phyloP scores from a whole-genome alignment of 139 green algal genomes.

The Gonium pectorale region DNA sequence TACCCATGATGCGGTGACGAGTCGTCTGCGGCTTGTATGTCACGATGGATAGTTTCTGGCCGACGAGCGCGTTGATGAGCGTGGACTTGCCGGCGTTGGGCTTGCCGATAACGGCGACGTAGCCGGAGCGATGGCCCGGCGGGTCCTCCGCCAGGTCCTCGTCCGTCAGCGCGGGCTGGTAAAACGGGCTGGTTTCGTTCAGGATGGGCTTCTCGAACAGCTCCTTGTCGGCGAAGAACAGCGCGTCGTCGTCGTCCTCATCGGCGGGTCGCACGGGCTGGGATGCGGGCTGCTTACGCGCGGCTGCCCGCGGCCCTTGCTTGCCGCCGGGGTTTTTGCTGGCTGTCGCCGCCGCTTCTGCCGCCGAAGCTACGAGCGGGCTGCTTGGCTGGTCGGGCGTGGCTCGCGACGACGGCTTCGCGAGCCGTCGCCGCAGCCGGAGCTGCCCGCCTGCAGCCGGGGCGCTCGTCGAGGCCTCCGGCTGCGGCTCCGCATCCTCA shows the following conservation, averaged over 20 bases:
- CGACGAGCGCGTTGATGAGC: slow-evolving; percentile 94
- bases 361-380: too few relatives aligned
- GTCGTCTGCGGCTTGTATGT: slow-evolving; percentile 96
- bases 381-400: too few relatives aligned
- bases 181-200: slow-evolving; percentile 53
- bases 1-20: slow-evolving; percentile 92
- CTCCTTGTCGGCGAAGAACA: slow-evolving; percentile 5
- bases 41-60: slow-evolving; percentile 95
- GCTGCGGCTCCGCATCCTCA: background rate
- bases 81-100: slow-evolving; percentile 91
- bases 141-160: slow-evolving; percentile 69
- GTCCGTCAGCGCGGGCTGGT: slow-evolving; percentile 67
- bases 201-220: slow-evolving; percentile 12
- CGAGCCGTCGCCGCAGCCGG: background rate
- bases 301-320: too few relatives aligned
- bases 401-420: too few relatives aligned
- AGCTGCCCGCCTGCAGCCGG: background rate
- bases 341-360: too few relatives aligned
- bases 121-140: slow-evolving; percentile 76
- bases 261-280: too few relatives aligned
- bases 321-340: too few relatives aligned
- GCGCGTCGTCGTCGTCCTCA: background rate
- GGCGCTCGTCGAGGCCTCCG: background rate
- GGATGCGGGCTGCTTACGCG: too few relatives aligned
- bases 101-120: slow-evolving; percentile 88